Conservation (phyloP, 228 moss, liverwort and hornwort species). For the Sphagnum magellanicum region DNA sequence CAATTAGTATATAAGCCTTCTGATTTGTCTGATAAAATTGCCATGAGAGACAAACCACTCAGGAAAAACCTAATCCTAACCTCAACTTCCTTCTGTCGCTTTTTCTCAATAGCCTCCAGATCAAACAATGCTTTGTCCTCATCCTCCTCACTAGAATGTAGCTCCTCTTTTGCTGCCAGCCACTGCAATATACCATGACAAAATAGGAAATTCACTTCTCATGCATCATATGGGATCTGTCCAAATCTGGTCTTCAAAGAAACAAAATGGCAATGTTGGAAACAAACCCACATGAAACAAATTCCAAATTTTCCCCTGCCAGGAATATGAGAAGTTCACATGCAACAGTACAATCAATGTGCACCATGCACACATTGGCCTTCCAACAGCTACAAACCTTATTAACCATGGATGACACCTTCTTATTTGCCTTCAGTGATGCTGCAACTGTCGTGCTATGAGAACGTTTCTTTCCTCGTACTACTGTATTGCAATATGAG, state of each 20-base stretch:
- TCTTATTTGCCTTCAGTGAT: conserved; percentile 52
- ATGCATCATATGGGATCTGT: too few relatives aligned
- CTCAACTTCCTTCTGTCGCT: conserved; percentile 67
- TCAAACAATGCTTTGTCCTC: conserved; percentile 50
- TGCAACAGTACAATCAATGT: too few relatives aligned
- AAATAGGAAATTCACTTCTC: too few relatives aligned
- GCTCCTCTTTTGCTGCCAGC: conserved; percentile 66
- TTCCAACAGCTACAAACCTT: conserved; percentile 21
- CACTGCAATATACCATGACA: conserved; percentile 17
- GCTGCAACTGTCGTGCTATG: conserved; percentile 45
- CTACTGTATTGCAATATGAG: conserved; percentile 1
- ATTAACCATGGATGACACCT: conserved; percentile 64
- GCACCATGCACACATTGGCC: too few relatives aligned
- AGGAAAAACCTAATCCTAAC: neutral
- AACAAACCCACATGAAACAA: too few relatives aligned
- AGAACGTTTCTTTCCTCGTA: conserved; percentile 46
- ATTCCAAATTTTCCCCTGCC: too few relatives aligned
- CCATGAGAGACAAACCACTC: too few relatives aligned
- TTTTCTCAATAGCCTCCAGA: conserved; percentile 58
- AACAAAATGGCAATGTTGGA: too few relatives aligned
- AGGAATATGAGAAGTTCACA: too few relatives aligned
- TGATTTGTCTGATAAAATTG: too few relatives aligned
- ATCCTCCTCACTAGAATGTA: conserved; percentile 60
- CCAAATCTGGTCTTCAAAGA: too few relatives aligned
- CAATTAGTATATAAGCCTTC: neutral